These are phyloP conservation scores for Begonia fuchsioides DNA, from an alignment of 306 rosid genomes.

Conservation along the genomic window DNA sequence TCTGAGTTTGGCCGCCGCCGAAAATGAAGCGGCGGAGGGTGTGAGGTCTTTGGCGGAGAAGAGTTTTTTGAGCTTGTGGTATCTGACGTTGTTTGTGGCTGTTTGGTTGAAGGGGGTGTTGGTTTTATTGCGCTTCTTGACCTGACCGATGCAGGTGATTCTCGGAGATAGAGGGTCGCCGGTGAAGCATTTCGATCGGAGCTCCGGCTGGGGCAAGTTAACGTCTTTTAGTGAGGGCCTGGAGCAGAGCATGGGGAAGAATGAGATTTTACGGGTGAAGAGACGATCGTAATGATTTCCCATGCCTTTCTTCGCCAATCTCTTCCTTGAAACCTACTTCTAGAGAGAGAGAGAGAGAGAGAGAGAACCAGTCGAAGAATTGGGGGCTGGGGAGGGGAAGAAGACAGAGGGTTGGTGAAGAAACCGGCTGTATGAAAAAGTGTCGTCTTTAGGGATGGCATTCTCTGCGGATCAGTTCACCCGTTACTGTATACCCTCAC, in stretches of 20 bases:
- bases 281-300: conserved; percentile 26
- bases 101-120: conserved; percentile 4
- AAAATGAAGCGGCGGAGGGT: conserved; percentile 11
- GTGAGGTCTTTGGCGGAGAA: conserved; percentile 44
- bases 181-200: conserved; percentile 9
- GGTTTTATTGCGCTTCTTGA: conserved; percentile 55
- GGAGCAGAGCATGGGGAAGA: conserved; percentile 83
- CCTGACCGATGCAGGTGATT: conserved; percentile 95
- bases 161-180: conserved; percentile 64
- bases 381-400: not conserved
- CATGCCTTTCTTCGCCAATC: conserved; percentile 17
- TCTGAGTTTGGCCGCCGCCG: conserved; percentile 4
- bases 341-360: conserved; percentile 9
- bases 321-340: not conserved
- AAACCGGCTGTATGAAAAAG: too few relatives aligned
- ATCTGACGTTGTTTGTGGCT: conserved; percentile 21
- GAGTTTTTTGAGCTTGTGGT: conserved; percentile 57
- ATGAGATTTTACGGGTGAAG: conserved; percentile 29
- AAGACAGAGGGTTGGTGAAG: too few relatives aligned
- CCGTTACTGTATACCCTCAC: too few relatives aligned
- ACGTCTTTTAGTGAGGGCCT: conserved; percentile 42
- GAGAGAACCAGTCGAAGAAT: too few relatives aligned
- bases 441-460: too few relatives aligned
- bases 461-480: too few relatives aligned
- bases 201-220: conserved; percentile 1